Evolutionary conservation across 2,329 filamentous ascomycete genomes (phyloP), one percentile per base, ranked within the genome.

Genomic region (Trichophaea hybrida): DNA sequence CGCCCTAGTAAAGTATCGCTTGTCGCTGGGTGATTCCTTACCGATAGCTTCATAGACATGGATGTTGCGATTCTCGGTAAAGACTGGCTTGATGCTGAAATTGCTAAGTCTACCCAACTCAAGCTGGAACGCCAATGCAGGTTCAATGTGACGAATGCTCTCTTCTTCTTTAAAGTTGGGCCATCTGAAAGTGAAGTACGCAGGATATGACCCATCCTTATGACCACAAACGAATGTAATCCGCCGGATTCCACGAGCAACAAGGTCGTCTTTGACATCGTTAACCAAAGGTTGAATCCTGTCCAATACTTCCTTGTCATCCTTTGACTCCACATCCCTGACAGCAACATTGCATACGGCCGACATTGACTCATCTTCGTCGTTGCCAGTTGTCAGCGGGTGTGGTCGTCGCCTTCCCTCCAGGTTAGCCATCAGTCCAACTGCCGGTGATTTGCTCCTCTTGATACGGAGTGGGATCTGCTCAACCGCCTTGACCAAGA

Each of bases 31-130:
- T 43, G 90, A 86, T 54, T 86, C 86, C 78, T 96, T 98, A 71
- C 93, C 93, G 69, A 94, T 77, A 67, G 88, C 93, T 78, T 97
- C 90, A 75, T 97, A 98, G 61, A 98, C 90, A 77, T 98, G 93
- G 66, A 98, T 96, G 75, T 94, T 97, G 71, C 94, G 86, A 78
- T 98, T 98, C 75, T 97, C 90, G 0, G 93, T 97, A 76, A 98
- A 98, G 55, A 98, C 89, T 1, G 93, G 91, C 77, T 90, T 94
- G 75, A 97, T 94, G 76, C 89, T 84, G 81, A 98, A 98, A 77
- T 96, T 97, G 70, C 86, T 86, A 34, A 98, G 81, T 73, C 93
- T 86, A 61, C 84, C 85, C 65, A 98, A 83, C 75, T 98, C 93
- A 72, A 97, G 86, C 78, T 98, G 93, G 87, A 97, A 98, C 70